Evolutionary conservation across 306 rosid genomes (phyloP), one percentile per base, ranked within the genome.

Genomic region (Quercus rubra): DNA sequence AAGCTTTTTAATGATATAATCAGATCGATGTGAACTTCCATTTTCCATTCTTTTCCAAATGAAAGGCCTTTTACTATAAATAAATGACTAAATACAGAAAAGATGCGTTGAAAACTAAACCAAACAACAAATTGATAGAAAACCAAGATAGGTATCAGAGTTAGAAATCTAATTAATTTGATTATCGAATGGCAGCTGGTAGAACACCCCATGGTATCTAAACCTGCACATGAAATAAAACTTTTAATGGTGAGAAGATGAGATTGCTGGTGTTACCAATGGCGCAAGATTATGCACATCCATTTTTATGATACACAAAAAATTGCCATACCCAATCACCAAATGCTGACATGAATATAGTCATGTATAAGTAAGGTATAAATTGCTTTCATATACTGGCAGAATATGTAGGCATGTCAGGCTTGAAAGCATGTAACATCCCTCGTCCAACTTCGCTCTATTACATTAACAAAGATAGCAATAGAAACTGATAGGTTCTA

Each of bases 351-450:
- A 55, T 46, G 55, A 23, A 59, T n/a, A 54, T 5, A 72, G 33
- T 18, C 21, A 35, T 11, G 64, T 49, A 76, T 33, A 30, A 21
- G 54, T 1, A 33, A 15, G 49, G 74, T 74, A 76, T 56, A 80
- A 49, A 43, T 66, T 30, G 38, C 70, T 85, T 77, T 76, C 76
- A 84, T 84, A 28, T 89, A 95, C 97, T 94, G 77, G 87, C 68
- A 79, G 85, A 81, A 78, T 80, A 81, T 58, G 77, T 77, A 58
- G 80, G 88, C 76, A 51, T 19, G 54, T 90, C 91, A 87, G 74
- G 86, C 49, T 85, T 90, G 83, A 82, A 91, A 57, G 91, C 90
- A 85, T 82, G 90, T 88, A 91, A 81, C 31, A 85, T 75, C 77
- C 75, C 80, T 66, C 25, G 84, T 81, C 85, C 91, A 57, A 74